A percentile compares a stretch with the other conserved stretches of the same genome.
phyloP scores from a whole-genome alignment of 129 eudicot genomes.

The Lactuca sativa region DNA sequence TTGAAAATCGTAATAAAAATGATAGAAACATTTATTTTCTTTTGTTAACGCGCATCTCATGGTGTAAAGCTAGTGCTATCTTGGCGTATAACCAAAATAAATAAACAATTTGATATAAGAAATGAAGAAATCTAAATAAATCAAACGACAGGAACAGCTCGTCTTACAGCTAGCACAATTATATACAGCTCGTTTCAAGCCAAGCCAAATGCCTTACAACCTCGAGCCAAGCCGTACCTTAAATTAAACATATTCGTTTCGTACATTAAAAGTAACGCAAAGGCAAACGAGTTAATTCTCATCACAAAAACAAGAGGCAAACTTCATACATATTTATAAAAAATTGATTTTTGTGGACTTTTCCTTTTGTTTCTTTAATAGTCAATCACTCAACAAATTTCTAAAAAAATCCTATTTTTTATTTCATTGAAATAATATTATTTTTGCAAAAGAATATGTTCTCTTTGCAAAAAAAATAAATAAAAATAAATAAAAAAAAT shows the following conservation, averaged over 20 bases:
- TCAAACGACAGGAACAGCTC: conserved; percentile 22
- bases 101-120: background rate
- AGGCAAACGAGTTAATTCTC: background rate
- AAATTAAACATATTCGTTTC: conserved; percentile 5
- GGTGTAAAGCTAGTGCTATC: conserved; percentile 11
- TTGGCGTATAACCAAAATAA: conserved; percentile 5
- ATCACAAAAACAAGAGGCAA: background rate
- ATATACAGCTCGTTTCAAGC: background rate
- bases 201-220: background rate
- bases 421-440: too few species aligned
- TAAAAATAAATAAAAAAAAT: too few species aligned
- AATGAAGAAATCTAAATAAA: conserved; percentile 6
- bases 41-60: background rate
- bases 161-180: conserved; percentile 21
- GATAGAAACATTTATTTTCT: background rate
- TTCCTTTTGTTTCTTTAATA: too few species aligned
- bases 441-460: too few species aligned
- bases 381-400: too few species aligned
- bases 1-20: background rate
- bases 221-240: conserved; percentile 19
- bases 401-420: too few species aligned
- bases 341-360: too few species aligned
- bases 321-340: background rate
- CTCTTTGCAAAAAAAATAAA: too few species aligned
- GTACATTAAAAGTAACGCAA: conserved; percentile 12